Conservation (phyloP, 75 land plant species). For the Pseudotsuga menziesii region DNA sequence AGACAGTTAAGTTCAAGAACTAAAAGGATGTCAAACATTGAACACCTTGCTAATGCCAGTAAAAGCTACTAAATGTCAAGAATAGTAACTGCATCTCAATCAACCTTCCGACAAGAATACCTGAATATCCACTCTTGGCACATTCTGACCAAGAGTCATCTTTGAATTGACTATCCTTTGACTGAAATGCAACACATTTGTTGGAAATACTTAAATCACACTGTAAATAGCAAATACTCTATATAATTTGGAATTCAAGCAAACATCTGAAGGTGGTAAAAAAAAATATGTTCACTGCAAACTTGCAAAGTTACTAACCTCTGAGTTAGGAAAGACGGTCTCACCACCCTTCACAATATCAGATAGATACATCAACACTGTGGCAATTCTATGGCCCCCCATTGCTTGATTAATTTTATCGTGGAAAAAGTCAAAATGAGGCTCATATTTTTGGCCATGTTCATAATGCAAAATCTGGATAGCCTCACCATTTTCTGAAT, state of each 20-base stretch:
- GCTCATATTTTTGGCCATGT: conserved; percentile 80
- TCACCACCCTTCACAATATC: conserved; percentile 74
- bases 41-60: not conserved
- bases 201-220: not conserved
- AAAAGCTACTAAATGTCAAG: not conserved
- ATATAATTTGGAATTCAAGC: not conserved
- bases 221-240: not conserved
- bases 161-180: conserved; percentile 31
- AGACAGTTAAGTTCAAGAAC: not conserved
- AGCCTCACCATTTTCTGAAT: conserved; percentile 80
- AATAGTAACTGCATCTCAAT: not conserved
- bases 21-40: not conserved
- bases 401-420: conserved; percentile 60
- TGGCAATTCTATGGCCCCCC: conserved; percentile 84
- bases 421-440: conserved; percentile 79
- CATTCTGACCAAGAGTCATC: conserved; percentile 78
- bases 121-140: conserved; percentile 65
- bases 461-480: conserved; percentile 79
- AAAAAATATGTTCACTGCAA: not conserved
- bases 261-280: not conserved
- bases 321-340: conserved; percentile 71
- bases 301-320: conserved; percentile 24
- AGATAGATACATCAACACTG: conserved; percentile 89
- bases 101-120: conserved; percentile 14
- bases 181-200: not conserved